Percentiles rank a stretch among this genome's conserved stretches.
Conservation (phyloP, 2,329 filamentous ascomycete genomes). For the Pseudogymnoascus destructans region DNA sequence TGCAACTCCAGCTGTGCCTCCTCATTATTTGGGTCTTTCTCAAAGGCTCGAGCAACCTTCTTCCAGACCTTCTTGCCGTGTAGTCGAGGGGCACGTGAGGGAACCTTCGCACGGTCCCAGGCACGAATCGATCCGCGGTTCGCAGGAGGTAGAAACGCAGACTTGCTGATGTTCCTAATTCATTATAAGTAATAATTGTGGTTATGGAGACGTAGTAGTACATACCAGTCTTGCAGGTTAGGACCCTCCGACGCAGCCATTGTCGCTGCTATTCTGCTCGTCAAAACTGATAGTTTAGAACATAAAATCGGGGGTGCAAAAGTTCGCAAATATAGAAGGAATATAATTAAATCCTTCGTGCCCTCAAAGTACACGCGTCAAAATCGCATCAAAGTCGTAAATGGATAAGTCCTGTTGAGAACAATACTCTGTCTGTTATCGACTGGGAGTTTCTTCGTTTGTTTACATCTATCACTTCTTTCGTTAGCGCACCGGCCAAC, state of each 20-base stretch:
- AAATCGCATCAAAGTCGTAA: not conserved
- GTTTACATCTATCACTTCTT: constrained; percentile 7
- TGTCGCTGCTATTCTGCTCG: constrained; percentile 1
- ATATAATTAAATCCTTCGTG: constrained; percentile 4
- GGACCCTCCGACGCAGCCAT: constrained; percentile 4
- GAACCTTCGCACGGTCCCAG: constrained; percentile 24
- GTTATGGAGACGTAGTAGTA: constrained; percentile 9
- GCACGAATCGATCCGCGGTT: constrained; percentile 15
- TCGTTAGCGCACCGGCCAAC: constrained; percentile 5
- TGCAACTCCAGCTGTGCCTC: constrained; percentile 25
- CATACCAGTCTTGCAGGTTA: constrained; percentile 6
- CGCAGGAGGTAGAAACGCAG: constrained; percentile 20
- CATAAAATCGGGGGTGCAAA: constrained; percentile 1
- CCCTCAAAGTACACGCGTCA: constrained; percentile 3
- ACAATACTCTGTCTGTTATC: not conserved
- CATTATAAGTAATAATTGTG: constrained; percentile 8
- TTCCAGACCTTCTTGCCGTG: constrained; percentile 27
- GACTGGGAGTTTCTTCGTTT: constrained; percentile 6
- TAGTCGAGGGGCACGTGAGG: constrained; percentile 23
- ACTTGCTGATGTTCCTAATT: constrained; percentile 20
- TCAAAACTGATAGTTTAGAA: not conserved
- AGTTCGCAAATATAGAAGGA: constrained; percentile 2
- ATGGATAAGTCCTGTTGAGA: not conserved
- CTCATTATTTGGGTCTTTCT: constrained; percentile 18
- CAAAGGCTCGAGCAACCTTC: constrained; percentile 12